phyloP scores from a whole-genome alignment of 352 stramenopile genomes.

The Pilasporangium apinafurcum region DNA sequence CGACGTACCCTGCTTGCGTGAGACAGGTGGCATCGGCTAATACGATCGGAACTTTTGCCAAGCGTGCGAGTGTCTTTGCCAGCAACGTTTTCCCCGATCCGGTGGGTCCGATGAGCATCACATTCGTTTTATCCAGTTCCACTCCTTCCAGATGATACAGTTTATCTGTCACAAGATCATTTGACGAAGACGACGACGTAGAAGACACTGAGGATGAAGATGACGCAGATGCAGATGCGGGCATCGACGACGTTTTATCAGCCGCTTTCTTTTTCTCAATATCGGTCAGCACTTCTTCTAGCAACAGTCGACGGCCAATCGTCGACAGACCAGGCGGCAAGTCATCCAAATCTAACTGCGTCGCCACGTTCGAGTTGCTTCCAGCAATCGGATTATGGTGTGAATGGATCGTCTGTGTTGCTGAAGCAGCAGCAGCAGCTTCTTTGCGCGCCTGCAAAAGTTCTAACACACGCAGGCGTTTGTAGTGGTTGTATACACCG shows the following conservation, averaged over 20 bases:
- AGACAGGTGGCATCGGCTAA: slow-evolving; percentile 97
- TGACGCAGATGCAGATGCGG: slow-evolving; percentile 2
- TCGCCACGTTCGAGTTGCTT: too few relatives aligned
- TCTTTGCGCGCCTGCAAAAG: slow-evolving; percentile 39
- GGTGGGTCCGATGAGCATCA: slow-evolving; percentile 94
- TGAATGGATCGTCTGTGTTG: slow-evolving; percentile 20
- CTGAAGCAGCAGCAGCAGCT: slow-evolving; percentile 15
- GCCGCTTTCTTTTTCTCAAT: slow-evolving; percentile 22
- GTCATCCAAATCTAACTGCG: slow-evolving; percentile 23
- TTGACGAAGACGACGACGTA: background rate
- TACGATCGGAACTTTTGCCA: slow-evolving; percentile 96
- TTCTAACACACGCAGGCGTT: slow-evolving; percentile 82
- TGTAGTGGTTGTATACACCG: slow-evolving; percentile 98
- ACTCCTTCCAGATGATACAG: slow-evolving; percentile 75
- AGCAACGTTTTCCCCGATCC: slow-evolving; percentile 96
- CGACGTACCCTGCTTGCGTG: slow-evolving; percentile 97
- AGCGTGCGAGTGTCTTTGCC: slow-evolving; percentile 93
- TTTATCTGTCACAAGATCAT: slow-evolving; percentile 20
- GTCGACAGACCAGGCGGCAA: slow-evolving; percentile 21
- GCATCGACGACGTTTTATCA: too few relatives aligned
- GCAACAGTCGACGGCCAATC: slow-evolving; percentile 42
- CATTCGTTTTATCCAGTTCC: slow-evolving; percentile 99
- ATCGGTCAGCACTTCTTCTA: slow-evolving; percentile 60
- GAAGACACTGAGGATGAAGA: background rate
- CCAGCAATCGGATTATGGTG: too few relatives aligned